Percentiles rank a stretch among this genome's conserved stretches.
Evolutionary conservation across 805 yeast genomes (phyloP).

Genomic region (Candida adriatica): DNA sequence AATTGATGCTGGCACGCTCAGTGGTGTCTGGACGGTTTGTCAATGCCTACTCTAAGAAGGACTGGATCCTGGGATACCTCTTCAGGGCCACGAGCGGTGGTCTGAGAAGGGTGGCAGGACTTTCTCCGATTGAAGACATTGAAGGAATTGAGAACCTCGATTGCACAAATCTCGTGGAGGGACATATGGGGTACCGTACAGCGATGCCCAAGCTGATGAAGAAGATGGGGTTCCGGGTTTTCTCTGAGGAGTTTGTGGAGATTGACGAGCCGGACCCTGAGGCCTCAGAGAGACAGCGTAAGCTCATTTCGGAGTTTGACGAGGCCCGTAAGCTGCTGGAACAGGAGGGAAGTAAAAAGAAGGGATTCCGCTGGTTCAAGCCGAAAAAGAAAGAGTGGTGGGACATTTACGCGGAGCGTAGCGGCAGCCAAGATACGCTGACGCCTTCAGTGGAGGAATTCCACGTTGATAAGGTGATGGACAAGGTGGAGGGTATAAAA

Average conservation of each 20-base stretch:
- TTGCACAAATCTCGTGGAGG: conserved; percentile 81
- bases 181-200: conserved; percentile 96
- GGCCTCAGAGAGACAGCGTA: conserved; percentile 73
- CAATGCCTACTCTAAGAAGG: conserved; percentile 86
- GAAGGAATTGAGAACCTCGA: conserved; percentile 77
- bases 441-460: conserved; percentile 5
- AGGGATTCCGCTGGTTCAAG: conserved; percentile 37
- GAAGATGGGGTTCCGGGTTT: conserved; percentile 67
- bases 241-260: conserved; percentile 88
- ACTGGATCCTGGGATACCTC: conserved; percentile 93
- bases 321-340: conserved; percentile 66
- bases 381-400: conserved; percentile 53
- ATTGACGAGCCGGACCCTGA: conserved; percentile 96
- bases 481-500: conserved; percentile 11
- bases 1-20: conserved; percentile 68
- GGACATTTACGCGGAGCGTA: conserved; percentile 30
- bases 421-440: conserved; percentile 11
- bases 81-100: conserved; percentile 97
- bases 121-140: conserved; percentile 62
- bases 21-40: conserved; percentile 87
- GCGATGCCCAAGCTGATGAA: conserved; percentile 81
- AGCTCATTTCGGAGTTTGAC: conserved; percentile 78
- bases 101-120: conserved; percentile 81
- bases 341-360: conserved; percentile 32
- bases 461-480: conserved; percentile 17